Evolutionary conservation across 1,284 basidiomycete species (phyloP).

Genomic region (Rhodotorula sp.): DNA sequence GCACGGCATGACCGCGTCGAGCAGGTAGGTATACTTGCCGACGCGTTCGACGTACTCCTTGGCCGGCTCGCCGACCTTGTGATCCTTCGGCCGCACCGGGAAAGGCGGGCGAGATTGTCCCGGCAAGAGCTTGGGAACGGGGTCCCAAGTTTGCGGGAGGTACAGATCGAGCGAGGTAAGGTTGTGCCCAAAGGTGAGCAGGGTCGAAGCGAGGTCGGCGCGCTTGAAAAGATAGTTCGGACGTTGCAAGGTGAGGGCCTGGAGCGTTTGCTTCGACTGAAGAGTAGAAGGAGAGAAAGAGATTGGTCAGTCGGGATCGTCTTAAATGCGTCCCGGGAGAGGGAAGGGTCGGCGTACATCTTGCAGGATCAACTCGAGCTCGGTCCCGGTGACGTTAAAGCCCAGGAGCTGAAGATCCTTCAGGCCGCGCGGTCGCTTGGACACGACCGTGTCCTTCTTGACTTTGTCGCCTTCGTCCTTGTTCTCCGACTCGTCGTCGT

Average conservation of each 20-base stretch:
- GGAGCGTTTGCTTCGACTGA: conserved; percentile 25
- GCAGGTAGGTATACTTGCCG: conserved; percentile 17
- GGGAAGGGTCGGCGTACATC: conserved; percentile 7
- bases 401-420: conserved; percentile 14
- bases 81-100: conserved; percentile 27
- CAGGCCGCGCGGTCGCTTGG: conserved; percentile 15
- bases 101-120: neutral
- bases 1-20: conserved; percentile 29
- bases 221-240: conserved; percentile 13
- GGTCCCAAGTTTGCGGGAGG: conserved; percentile 17
- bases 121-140: neutral
- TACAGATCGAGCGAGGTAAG: conserved; percentile 25
- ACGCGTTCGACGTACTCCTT: conserved; percentile 4
- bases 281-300: neutral
- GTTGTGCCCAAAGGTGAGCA: conserved; percentile 24
- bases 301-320: neutral
- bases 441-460: neutral
- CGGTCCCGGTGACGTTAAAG: neutral
- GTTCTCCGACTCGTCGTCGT: neutral
- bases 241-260: neutral
- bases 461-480: neutral
- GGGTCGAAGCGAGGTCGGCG: conserved; percentile 9
- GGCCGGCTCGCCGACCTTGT: conserved; percentile 14
- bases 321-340: too few species aligned
- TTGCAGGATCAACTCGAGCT: conserved; percentile 17